Evolutionary conservation across 768 basidiomycete genomes (phyloP).

Genomic region (Trametes cubensis): DNA sequence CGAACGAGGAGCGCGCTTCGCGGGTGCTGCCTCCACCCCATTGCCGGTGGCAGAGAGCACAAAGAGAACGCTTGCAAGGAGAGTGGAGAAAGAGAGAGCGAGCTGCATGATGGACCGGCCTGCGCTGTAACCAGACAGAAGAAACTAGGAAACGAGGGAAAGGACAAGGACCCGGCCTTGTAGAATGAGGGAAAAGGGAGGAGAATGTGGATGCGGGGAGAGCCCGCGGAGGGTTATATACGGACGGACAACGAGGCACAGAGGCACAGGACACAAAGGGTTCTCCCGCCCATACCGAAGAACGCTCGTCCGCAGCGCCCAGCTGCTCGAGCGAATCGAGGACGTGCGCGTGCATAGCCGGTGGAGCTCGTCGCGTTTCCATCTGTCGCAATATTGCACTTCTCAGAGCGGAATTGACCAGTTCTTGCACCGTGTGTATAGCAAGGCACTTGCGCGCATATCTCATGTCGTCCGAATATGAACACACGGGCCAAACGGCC

Average conservation of each 20-base stretch:
- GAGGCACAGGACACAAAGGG: constrained; percentile 1
- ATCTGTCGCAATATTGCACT: background rate
- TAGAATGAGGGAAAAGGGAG: constrained; percentile 30
- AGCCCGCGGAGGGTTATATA: constrained; percentile 21
- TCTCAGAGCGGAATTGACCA: no score
- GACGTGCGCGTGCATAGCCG: constrained; percentile 2
- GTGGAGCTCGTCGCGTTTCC: background rate
- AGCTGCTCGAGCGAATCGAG: constrained; percentile 2
- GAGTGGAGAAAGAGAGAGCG: constrained; percentile 49
- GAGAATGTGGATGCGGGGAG: constrained; percentile 23
- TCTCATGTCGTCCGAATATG: no score
- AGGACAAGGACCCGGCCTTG: constrained; percentile 43
- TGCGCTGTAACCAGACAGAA: constrained; percentile 28
- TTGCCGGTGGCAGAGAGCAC: constrained; percentile 44
- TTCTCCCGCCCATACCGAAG: constrained; percentile 7
- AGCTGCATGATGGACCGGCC: constrained; percentile 56
- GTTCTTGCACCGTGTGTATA: background rate
- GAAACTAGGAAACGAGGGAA: constrained; percentile 28
- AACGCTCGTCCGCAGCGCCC: background rate
- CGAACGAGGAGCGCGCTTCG: constrained; percentile 35
- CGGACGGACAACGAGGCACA: constrained; percentile 22
- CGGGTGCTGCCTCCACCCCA: constrained; percentile 48
- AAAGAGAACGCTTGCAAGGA: constrained; percentile 55
- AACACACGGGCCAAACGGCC: no score
- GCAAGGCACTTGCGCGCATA: background rate